These are phyloP conservation scores for Phylloporus arenicola DNA, from an alignment of 768 basidiomycete genomes.

Conservation along the genomic window DNA sequence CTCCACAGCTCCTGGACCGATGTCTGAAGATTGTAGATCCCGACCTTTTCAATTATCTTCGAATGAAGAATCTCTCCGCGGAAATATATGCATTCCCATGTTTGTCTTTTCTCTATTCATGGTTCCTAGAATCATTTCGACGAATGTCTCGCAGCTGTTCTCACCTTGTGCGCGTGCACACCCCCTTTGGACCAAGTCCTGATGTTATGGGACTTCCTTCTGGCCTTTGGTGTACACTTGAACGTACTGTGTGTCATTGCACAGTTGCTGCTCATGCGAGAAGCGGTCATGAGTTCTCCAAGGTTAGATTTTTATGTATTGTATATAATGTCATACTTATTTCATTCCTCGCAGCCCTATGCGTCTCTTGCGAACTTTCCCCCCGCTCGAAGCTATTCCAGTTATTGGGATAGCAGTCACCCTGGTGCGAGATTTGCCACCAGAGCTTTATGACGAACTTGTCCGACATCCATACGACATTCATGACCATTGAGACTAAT, in stretches of 20 bases:
- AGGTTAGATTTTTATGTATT: conserved; percentile 50
- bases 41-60: conserved; percentile 73
- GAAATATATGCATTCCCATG: conserved; percentile 98
- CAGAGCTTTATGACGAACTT: conserved; percentile 83
- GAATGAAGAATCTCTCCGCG: conserved; percentile 87
- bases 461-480: conserved; percentile 81
- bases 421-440: conserved; percentile 84
- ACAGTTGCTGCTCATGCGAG: conserved; percentile 83
- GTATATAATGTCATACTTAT: neutral
- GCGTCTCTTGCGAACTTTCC: conserved; percentile 90
- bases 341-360: conserved; percentile 63
- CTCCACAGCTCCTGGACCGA: conserved; percentile 75
- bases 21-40: conserved; percentile 91
- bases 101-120: conserved; percentile 35
- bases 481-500: conserved; percentile 13
- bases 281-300: conserved; percentile 80
- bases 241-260: conserved; percentile 98
- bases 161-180: conserved; percentile 95
- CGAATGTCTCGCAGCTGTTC: conserved; percentile 53
- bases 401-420: conserved; percentile 93
- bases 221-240: conserved; percentile 94
- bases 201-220: conserved; percentile 93
- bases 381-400: conserved; percentile 79
- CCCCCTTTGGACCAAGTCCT: conserved; percentile 94
- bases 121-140: neutral